Evolutionary conservation across 1,284 basidiomycete genomes (phyloP).

Genomic region (Wolfiporia cocos): DNA sequence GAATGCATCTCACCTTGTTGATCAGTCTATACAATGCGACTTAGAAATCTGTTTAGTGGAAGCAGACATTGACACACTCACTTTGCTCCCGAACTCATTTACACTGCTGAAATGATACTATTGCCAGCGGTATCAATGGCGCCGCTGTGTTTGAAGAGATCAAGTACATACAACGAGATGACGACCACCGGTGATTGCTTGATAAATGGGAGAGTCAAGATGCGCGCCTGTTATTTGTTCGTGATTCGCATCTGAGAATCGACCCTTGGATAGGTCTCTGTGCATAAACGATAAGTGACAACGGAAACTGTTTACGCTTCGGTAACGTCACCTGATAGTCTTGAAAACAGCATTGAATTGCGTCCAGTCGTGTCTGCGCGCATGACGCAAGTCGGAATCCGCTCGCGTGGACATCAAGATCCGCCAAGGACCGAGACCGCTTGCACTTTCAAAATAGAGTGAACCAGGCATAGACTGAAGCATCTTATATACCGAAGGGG

Average conservation of each 20-base stretch:
- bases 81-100: conserved; percentile 42
- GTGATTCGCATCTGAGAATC: conserved; percentile 64
- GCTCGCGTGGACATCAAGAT: conserved; percentile 37
- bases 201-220: conserved; percentile 48
- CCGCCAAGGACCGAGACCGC: conserved; percentile 44
- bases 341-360: conserved; percentile 38
- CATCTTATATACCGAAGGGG: neutral
- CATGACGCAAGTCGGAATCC: conserved; percentile 31
- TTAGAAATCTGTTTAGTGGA: too few species aligned
- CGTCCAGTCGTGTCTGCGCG: conserved; percentile 30
- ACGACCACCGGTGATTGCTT: conserved; percentile 56
- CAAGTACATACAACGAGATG: conserved; percentile 57
- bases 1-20: conserved; percentile 43
- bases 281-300: too few species aligned
- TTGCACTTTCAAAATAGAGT: conserved; percentile 36
- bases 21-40: neutral
- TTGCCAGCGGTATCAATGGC: neutral
- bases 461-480: conserved; percentile 16
- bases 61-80: conserved; percentile 23
- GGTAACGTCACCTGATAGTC: conserved; percentile 35
- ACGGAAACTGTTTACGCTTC: neutral
- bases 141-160: too few species aligned
- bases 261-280: conserved; percentile 59
- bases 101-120: conserved; percentile 64
- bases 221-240: conserved; percentile 47